A percentile compares a stretch with the other conserved stretches of the same genome.
phyloP scores from a whole-genome alignment of 768 basidiomycete genomes.

The Hemileccinum impolitum region DNA sequence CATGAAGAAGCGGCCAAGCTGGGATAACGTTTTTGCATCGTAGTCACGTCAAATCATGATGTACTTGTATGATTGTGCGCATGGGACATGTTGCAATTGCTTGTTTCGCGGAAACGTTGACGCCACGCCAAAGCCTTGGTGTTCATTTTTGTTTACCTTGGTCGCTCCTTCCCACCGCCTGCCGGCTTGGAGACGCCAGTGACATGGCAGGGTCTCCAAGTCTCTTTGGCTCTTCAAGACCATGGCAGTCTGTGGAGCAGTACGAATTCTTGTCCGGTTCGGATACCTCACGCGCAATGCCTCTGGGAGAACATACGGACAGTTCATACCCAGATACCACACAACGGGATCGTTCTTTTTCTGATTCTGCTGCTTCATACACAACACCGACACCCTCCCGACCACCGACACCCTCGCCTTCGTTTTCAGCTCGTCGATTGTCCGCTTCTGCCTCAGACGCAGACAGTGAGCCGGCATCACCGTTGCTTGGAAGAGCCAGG shows the following conservation, averaged over 20 bases:
- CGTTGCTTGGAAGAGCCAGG: constrained; percentile 35
- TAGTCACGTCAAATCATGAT: too few species aligned
- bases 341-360: constrained; percentile 21
- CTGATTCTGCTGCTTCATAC: constrained; percentile 27
- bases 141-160: background rate
- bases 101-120: background rate
- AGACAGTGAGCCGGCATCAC: constrained; percentile 56
- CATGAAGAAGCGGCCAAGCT: constrained; percentile 62
- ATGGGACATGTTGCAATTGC: too few species aligned
- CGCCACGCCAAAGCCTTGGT: background rate
- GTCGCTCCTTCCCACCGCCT: constrained; percentile 9
- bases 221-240: constrained; percentile 11
- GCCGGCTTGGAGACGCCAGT: constrained; percentile 3
- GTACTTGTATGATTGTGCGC: too few species aligned
- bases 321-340: constrained; percentile 26
- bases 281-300: constrained; percentile 7
- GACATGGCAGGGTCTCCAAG: constrained; percentile 19
- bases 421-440: constrained; percentile 45
- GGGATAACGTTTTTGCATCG: constrained; percentile 56
- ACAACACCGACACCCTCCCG: constrained; percentile 63
- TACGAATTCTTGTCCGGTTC: constrained; percentile 46
- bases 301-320: constrained; percentile 9
- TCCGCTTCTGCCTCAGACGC: constrained; percentile 59
- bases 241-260: constrained; percentile 28
- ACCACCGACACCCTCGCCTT: constrained; percentile 56